Percentiles rank a stretch among this genome's conserved stretches.
Evolutionary conservation across 2,329 filamentous ascomycete genomes (phyloP).

Genomic region (Fusarium poae): DNA sequence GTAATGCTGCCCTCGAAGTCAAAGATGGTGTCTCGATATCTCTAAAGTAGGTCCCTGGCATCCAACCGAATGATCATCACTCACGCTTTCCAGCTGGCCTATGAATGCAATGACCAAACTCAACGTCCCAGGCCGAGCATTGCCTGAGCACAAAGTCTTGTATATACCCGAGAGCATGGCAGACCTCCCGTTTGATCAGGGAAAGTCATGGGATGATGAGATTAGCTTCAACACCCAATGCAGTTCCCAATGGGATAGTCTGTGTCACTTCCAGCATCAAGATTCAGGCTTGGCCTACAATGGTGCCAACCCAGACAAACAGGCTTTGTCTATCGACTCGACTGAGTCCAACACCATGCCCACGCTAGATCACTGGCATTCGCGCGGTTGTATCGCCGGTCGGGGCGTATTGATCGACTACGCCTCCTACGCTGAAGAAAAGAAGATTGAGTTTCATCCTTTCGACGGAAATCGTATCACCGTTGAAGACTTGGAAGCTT

Average conservation of each 20-base stretch:
- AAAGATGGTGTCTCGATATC: conserved; percentile 62
- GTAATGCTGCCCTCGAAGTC: conserved; percentile 44
- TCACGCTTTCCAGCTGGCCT: conserved; percentile 24
- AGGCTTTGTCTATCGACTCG: conserved; percentile 47
- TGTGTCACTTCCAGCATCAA: conserved; percentile 60
- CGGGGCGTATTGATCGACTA: conserved; percentile 70
- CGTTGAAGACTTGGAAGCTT: conserved; percentile 66
- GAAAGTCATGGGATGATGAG: conserved; percentile 60
- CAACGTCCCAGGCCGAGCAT: conserved; percentile 28
- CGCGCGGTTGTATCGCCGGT: conserved; percentile 44
- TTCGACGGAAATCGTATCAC: conserved; percentile 67
- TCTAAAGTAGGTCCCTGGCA: conserved; percentile 58
- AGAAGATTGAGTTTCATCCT: conserved; percentile 64
- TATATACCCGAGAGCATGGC: conserved; percentile 48
- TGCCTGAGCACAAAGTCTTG: conserved; percentile 54
- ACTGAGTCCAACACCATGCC: conserved; percentile 48
- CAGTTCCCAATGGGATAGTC: conserved; percentile 69
- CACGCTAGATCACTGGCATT: conserved; percentile 65
- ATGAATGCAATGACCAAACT: conserved; percentile 49
- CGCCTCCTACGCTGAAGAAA: conserved; percentile 62
- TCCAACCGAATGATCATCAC: accelerated
- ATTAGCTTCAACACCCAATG: conserved; percentile 68
- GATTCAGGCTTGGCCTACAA: conserved; percentile 63
- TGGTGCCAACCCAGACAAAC: conserved; percentile 56
- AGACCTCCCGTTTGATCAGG: conserved; percentile 30